phyloP scores from a whole-genome alignment of 257 asterid genomes.

The Handroanthus guayacan region DNA sequence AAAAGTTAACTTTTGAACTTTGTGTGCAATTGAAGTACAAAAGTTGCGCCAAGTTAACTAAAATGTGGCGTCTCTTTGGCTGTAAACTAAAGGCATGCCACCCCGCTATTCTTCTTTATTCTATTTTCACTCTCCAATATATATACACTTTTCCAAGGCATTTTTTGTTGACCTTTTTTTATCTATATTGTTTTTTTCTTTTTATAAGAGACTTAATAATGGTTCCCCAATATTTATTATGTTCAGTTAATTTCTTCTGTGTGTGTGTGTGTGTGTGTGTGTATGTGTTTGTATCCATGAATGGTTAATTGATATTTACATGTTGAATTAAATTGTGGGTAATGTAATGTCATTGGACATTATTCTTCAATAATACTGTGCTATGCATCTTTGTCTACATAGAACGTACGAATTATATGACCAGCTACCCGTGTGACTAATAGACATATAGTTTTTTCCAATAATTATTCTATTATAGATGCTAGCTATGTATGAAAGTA shows the following conservation, averaged over 20 bases:
- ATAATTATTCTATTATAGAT: not conserved
- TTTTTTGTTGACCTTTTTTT: no score
- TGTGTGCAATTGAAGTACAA: constrained; percentile 40
- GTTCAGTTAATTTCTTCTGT: no score
- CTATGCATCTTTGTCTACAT: constrained; percentile 3
- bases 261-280: no score
- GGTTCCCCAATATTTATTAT: no score
- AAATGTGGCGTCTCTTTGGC: constrained; percentile 37
- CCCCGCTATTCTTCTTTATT: constrained; percentile 21
- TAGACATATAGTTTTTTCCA: not conserved
- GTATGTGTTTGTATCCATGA: not conserved
- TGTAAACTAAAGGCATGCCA: constrained; percentile 44
- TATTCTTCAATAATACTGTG: constrained; percentile 15
- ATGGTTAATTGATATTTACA: constrained; percentile 1
- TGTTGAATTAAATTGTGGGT: constrained; percentile 2
- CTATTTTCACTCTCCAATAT: constrained; percentile 29
- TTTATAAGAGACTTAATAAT: no score
- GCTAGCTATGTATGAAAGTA: not conserved
- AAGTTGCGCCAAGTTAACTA: constrained; percentile 20
- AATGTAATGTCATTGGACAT: not conserved
- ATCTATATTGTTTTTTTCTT: no score
- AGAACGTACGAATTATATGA: not conserved
- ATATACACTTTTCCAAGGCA: constrained; percentile 26
- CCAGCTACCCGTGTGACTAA: not conserved
- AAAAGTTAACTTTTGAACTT: constrained; percentile 19